Evolutionary conservation across 495 filamentous ascomycete species (phyloP), one percentile per base, ranked within the genome.

Genomic region (Astrocystis sublimbata): DNA sequence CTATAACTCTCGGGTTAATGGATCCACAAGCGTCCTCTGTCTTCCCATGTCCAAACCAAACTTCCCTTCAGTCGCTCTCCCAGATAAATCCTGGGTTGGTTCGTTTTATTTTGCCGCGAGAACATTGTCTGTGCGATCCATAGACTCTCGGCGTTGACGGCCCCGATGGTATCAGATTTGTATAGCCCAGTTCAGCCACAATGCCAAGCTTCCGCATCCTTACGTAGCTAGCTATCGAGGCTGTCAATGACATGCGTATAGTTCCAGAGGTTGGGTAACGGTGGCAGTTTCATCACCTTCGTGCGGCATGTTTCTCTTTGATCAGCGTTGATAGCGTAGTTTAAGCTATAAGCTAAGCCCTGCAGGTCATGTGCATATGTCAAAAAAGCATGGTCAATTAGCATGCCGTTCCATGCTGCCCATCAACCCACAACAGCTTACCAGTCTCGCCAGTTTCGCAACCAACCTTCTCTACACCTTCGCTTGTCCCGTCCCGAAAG

Each of bases 401-500:
- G 45, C 56, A 36, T 21, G 13, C 53, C n/a, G 47, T 19, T 35
- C 26, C 46, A 61, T 40, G 47, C 15, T 8, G 4, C 4, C 2
- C 9, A 52, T 21, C 36, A 54, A 15, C 41, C 33, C 41, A 26
- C 40, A 38, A 53, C 42, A 23, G 36, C 56, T 31, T 40, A 43
- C 60, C 60, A 42, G 51, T 54, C 23, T 23, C 50, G 24, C 19
- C 60, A 50, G 60, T 26, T 40, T 62, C 47, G 31, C 26, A 36
- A 36, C 28, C n/a, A 55, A 49, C 40, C 51, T 31, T 62, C 30
- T 40, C 50, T 24, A 23, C 23, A 13, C 41, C 46, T 54, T 49
- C 59, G 49, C 49, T 36, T 59, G 59, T 36, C 24, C 60, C 60
- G 60, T 62, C 60, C 60, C 60, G 60, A 62, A 56, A 55, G 45